Conservation (phyloP, 129 eudicot species). For the Glebionis coronaria region DNA sequence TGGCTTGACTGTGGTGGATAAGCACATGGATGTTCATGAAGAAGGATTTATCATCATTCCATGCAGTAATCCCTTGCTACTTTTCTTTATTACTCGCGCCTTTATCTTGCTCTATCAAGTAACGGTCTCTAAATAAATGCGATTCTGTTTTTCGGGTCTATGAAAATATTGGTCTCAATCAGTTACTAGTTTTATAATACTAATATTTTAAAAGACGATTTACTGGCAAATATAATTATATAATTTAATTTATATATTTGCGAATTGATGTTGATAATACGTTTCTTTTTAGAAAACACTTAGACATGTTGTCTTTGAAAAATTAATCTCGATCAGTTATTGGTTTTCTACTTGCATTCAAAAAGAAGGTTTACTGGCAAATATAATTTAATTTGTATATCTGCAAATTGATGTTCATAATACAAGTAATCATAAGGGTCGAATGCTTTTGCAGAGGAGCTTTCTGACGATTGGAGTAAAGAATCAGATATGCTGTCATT, state of each 20-base stretch:
- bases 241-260: too few relatives aligned
- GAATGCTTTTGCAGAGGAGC: background rate
- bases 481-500: too few relatives aligned
- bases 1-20: conserved; percentile 35
- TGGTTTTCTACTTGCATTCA: background rate
- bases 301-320: too few relatives aligned
- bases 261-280: too few relatives aligned
- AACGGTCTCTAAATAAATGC: conserved; percentile 9
- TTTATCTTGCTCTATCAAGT: conserved; percentile 17
- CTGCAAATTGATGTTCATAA: conserved; percentile 11
- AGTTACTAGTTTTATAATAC: too few relatives aligned
- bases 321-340: background rate
- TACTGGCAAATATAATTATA: too few relatives aligned
- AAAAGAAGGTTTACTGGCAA: background rate
- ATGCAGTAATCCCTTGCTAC: conserved; percentile 38
- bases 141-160: too few relatives aligned
- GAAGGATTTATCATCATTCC: conserved; percentile 84
- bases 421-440: conserved; percentile 4
- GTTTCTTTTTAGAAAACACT: too few relatives aligned
- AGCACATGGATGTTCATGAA: conserved; percentile 71
- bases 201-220: too few relatives aligned
- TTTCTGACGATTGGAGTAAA: too few relatives aligned
- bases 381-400: background rate
- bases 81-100: conserved; percentile 13
- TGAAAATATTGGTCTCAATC: too few relatives aligned